Evolutionary conservation across 768 basidiomycete species (phyloP).

Genomic region (Phaeolepiota aurea): DNA sequence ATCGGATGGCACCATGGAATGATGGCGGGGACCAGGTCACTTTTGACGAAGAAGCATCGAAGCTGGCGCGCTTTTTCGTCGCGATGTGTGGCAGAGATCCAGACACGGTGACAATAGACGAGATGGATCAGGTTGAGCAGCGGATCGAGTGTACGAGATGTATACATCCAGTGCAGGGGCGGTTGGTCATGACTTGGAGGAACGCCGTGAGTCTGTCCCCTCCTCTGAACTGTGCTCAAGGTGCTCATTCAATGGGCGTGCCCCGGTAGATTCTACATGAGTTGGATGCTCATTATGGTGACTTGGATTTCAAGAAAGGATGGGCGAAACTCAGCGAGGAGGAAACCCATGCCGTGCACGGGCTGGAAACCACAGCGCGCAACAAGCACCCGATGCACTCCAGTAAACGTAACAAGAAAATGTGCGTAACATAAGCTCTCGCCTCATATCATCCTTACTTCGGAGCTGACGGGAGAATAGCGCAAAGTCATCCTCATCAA

Average conservation of each 20-base stretch:
- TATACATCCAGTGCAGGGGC: conserved; percentile 7
- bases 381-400: not conserved
- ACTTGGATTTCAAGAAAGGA: conserved; percentile 5
- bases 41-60: conserved; percentile 19
- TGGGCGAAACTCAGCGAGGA: conserved; percentile 4
- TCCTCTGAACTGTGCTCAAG: too few relatives aligned
- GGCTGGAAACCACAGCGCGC: conserved; percentile 1
- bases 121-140: conserved; percentile 17
- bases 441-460: too few relatives aligned
- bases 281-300: conserved; percentile 15
- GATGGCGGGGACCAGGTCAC: conserved; percentile 12
- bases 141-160: conserved; percentile 24
- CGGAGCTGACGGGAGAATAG: too few relatives aligned
- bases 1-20: conserved; percentile 12
- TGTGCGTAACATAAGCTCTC: not conserved
- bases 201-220: conserved; percentile 20
- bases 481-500: too few relatives aligned
- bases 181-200: conserved; percentile 22
- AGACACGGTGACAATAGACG: conserved; percentile 6
- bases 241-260: too few relatives aligned
- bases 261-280: conserved; percentile 24
- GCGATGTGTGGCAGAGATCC: conserved; percentile 19
- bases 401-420: not conserved
- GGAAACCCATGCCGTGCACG: conserved; percentile 1
- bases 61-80: conserved; percentile 14